phyloP scores from a whole-genome alignment of 495 filamentous ascomycete species.

The Haplographium delicatum region DNA sequence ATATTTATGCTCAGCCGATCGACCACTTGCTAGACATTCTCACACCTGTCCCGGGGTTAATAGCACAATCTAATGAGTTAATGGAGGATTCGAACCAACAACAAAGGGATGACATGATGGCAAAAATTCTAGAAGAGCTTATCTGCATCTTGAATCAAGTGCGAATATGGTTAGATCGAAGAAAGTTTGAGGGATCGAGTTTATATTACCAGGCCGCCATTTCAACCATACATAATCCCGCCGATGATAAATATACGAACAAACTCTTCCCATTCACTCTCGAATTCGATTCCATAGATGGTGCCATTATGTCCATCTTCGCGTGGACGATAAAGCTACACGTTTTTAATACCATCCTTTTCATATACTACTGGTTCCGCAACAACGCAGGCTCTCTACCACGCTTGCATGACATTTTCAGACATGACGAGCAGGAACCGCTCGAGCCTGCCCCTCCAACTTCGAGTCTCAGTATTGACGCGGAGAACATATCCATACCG shows the following conservation, averaged over 20 bases:
- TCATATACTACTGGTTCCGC: not conserved
- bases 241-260: not conserved
- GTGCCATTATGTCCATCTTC: not conserved
- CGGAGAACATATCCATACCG: not conserved
- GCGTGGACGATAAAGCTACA: not conserved
- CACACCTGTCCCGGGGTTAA: too few species aligned
- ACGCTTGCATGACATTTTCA: not conserved
- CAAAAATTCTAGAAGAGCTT: too few species aligned
- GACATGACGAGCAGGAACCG: not conserved
- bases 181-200: not conserved
- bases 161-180: too few species aligned
- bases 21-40: too few species aligned
- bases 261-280: constrained; percentile 6
- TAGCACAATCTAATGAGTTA: too few species aligned
- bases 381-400: not conserved
- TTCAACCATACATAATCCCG: not conserved
- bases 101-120: too few species aligned
- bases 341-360: not conserved
- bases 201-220: not conserved
- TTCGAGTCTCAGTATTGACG: too few species aligned
- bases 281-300: not conserved
- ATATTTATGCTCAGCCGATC: too few species aligned
- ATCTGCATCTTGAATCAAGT: too few species aligned
- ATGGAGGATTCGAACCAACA: too few species aligned
- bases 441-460: not conserved